Evolutionary conservation across 257 asterid genomes (phyloP).

Genomic region (Jasminum sambac): DNA sequence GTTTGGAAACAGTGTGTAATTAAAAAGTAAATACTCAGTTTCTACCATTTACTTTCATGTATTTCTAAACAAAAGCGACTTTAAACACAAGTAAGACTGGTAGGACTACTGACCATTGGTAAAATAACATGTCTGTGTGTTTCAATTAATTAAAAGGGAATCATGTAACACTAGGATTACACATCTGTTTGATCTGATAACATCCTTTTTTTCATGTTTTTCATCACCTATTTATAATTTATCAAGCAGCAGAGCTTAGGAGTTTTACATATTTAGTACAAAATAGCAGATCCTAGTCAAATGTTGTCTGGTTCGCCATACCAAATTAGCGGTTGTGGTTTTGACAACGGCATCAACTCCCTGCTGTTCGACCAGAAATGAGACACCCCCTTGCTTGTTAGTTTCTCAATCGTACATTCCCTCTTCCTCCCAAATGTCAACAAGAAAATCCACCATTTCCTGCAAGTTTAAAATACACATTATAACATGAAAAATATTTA

Average conservation of each 20-base stretch:
- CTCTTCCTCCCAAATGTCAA: slow-evolving; percentile 45
- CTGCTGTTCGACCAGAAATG: not conserved
- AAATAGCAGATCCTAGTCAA: not conserved
- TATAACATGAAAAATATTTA: slow-evolving; percentile 8
- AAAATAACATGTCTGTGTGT: not conserved
- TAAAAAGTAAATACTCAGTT: too few relatives aligned
- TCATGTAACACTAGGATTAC: slow-evolving; percentile 1
- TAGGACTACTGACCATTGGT: not conserved
- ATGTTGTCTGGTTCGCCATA: not conserved
- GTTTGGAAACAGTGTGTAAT: too few relatives aligned
- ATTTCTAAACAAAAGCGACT: too few relatives aligned
- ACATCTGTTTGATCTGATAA: slow-evolving; percentile 15
- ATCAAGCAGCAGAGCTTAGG: not conserved
- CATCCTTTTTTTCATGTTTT: not conserved
- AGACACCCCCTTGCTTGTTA: not conserved
- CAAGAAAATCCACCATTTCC: slow-evolving; percentile 46
- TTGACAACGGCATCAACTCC: not conserved
- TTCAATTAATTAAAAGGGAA: not conserved
- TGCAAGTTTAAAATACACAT: slow-evolving; percentile 17
- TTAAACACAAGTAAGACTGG: not conserved
- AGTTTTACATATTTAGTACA: not conserved
- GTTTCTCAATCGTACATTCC: slow-evolving; percentile 37
- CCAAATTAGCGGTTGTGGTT: not conserved
- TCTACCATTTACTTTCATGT: too few relatives aligned
- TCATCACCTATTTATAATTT: not conserved